Percentiles rank a stretch among this genome's conserved stretches.
Evolutionary conservation across 768 basidiomycete genomes (phyloP).

Genomic region (Auricularia cornea): DNA sequence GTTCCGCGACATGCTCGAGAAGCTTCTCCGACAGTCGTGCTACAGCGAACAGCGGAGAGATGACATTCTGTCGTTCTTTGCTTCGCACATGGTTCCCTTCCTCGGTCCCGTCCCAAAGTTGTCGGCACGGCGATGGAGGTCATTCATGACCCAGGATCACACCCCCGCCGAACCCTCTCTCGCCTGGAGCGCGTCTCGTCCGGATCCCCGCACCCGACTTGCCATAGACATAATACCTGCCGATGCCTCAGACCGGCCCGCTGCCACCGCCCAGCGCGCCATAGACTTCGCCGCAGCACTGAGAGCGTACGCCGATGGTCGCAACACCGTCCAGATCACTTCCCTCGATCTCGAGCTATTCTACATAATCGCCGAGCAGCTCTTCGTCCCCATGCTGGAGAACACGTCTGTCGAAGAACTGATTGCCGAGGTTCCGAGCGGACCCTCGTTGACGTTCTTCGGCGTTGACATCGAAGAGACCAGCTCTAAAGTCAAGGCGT

Average conservation of each 20-base stretch:
- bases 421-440: neutral
- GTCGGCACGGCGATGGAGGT: neutral
- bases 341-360: neutral
- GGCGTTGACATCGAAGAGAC: neutral
- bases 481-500: neutral
- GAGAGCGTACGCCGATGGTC: neutral
- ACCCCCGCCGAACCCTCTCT: neutral
- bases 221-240: neutral
- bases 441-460: neutral
- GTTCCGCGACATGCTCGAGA: neutral
- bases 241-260: neutral
- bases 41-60: neutral
- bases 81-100: neutral
- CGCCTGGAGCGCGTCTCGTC: neutral
- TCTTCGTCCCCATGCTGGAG: neutral
- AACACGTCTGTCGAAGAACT: neutral
- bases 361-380: neutral
- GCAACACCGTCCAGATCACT: neutral
- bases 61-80: neutral
- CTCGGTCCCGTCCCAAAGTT: neutral
- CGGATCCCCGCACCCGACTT: neutral
- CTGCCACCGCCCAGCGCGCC: neutral
- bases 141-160: neutral
- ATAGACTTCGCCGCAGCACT: neutral
- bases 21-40: neutral